Percentiles rank a stretch among this genome's conserved stretches.
Conservation (phyloP, 495 filamentous ascomycete species). For the Pseudomonodictys pantanalensis region DNA sequence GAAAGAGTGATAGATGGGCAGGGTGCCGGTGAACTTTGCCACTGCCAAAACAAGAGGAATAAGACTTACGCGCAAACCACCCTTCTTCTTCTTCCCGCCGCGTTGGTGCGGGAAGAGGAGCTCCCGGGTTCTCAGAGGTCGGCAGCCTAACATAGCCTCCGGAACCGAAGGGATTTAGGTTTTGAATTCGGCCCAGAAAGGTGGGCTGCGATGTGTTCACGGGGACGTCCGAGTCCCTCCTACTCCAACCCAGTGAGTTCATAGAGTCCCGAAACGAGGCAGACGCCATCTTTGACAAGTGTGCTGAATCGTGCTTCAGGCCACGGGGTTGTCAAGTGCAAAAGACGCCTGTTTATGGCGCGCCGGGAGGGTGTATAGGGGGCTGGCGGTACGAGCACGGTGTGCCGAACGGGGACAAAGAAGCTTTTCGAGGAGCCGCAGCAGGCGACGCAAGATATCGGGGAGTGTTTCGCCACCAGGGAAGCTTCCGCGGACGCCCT, state of each 20-base stretch:
- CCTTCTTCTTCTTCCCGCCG: conserved; percentile 92
- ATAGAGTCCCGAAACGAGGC: conserved; percentile 87
- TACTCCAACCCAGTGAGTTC: conserved; percentile 92
- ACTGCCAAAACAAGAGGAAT: conserved; percentile 12
- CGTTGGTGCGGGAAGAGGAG: conserved; percentile 78
- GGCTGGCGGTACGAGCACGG: not conserved
- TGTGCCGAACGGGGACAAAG: conserved; percentile 2
- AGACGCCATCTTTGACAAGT: conserved; percentile 67
- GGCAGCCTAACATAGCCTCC: conserved; percentile 90
- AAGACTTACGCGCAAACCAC: conserved; percentile 89
- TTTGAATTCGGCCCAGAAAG: conserved; percentile 76
- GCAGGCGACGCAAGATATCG: conserved; percentile 33
- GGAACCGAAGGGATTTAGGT: conserved; percentile 82
- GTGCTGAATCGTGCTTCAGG: conserved; percentile 1
- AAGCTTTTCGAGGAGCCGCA: conserved; percentile 34
- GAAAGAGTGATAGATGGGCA: conserved; percentile 2
- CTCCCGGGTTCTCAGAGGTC: conserved; percentile 76
- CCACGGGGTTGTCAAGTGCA: conserved; percentile 16
- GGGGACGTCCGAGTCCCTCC: conserved; percentile 75
- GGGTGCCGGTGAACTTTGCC: conserved; percentile 5
- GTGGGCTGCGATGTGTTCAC: conserved; percentile 72
- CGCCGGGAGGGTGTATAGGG: conserved; percentile 1
- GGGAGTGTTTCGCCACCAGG: conserved; percentile 7
- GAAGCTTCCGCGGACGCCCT: conserved; percentile 24
- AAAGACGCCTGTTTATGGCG: conserved; percentile 13